Conservation (phyloP, 2,329 filamentous ascomycete species). For the Monilinia fructigena region DNA sequence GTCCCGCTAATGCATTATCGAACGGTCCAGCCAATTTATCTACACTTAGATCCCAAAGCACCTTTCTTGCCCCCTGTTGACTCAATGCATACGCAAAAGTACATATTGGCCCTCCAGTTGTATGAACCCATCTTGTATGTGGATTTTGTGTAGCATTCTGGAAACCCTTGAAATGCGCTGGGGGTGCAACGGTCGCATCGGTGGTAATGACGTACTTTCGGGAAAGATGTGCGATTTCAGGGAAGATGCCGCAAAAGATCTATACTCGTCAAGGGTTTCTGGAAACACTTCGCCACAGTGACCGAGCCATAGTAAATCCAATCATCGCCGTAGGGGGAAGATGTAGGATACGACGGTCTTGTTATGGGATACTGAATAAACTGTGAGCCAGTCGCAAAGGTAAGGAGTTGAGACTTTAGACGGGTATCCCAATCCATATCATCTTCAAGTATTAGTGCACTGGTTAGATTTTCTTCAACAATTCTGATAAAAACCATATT, state of each 20-base stretch:
- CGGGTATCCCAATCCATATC: constrained; percentile 48
- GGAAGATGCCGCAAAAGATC: background rate
- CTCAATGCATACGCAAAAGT: constrained; percentile 42
- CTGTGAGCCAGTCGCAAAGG: constrained; percentile 32
- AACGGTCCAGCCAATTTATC: constrained; percentile 39
- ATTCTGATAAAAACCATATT: constrained; percentile 21
- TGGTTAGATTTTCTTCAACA: constrained; percentile 41
- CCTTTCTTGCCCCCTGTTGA: constrained; percentile 48
- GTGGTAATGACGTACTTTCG: constrained; percentile 32
- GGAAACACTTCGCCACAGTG: constrained; percentile 41
- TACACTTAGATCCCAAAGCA: constrained; percentile 58
- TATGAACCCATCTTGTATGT: constrained; percentile 37
- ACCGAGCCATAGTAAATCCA: constrained; percentile 43
- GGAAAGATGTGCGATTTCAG: constrained; percentile 18
- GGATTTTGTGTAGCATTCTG: constrained; percentile 12
- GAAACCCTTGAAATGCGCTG: constrained; percentile 24
- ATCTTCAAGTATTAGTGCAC: constrained; percentile 47
- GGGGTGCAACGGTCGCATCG: constrained; percentile 36
- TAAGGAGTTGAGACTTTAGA: constrained; percentile 38
- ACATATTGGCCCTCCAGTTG: constrained; percentile 38
- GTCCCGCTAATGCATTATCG: constrained; percentile 40
- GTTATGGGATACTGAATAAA: constrained; percentile 20
- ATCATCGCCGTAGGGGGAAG: constrained; percentile 38
- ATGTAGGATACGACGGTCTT: constrained; percentile 2
- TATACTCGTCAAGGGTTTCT: constrained; percentile 15